Evolutionary conservation across 208 protist genomes (phyloP).

Genomic region (Giardia duodenalis): DNA sequence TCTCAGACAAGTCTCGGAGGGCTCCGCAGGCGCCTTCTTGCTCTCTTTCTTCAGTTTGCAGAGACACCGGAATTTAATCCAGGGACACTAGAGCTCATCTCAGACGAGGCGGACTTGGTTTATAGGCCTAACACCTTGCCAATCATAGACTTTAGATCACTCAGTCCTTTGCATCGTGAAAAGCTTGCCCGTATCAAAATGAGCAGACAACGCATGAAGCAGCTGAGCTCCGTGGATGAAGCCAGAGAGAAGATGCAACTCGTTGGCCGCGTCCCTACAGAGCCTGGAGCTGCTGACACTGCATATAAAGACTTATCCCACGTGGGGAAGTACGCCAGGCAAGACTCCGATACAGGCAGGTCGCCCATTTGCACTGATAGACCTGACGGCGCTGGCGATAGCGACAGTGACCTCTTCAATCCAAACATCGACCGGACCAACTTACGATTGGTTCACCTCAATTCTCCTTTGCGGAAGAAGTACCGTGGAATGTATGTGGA

Average conservation of each 20-base stretch:
- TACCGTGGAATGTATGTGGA: neutral
- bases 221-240: neutral
- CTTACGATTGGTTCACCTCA: neutral
- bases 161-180: neutral
- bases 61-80: conserved; percentile 28
- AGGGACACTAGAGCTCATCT: neutral
- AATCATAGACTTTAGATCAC: neutral
- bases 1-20: neutral
- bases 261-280: neutral
- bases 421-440: neutral
- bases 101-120: neutral
- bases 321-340: no score
- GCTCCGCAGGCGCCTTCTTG: neutral
- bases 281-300: neutral
- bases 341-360: no score
- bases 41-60: neutral
- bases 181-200: conserved; percentile 2
- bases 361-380: no score
- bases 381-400: no score
- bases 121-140: conserved; percentile 20
- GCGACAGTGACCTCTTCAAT: neutral
- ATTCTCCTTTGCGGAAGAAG: neutral
- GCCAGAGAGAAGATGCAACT: neutral
- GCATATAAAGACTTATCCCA: no score
- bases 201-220: neutral